Conservation (phyloP, 2,329 filamentous ascomycete genomes). For the Ilyonectria destructans region DNA sequence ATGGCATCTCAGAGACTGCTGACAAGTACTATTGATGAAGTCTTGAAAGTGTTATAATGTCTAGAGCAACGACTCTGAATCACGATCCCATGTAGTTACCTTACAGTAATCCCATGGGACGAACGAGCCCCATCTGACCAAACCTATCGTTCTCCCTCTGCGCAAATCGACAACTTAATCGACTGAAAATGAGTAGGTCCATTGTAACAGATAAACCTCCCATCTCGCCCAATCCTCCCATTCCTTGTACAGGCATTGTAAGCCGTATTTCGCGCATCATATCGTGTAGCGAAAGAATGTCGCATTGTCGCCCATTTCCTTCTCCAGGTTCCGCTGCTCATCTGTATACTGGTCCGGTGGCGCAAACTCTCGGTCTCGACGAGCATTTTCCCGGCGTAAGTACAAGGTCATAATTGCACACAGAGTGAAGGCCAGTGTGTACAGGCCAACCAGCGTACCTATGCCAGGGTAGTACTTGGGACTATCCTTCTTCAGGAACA, state of each 20-base stretch:
- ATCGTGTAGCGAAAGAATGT: constrained; percentile 30
- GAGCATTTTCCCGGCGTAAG: constrained; percentile 27
- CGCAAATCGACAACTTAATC: no score
- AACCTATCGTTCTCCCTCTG: no score
- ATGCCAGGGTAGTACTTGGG: constrained; percentile 23
- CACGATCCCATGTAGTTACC: no score
- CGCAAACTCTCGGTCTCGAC: constrained; percentile 20
- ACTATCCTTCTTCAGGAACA: constrained; percentile 23
- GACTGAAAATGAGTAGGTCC: no score
- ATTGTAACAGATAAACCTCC: no score
- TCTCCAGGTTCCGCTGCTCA: constrained; percentile 11
- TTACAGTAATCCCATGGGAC: no score
- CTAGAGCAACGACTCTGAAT: no score
- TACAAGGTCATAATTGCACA: constrained; percentile 23
- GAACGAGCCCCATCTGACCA: no score
- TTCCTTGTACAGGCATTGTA: background rate
- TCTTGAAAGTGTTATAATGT: no score
- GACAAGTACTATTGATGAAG: no score
- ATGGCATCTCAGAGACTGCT: no score
- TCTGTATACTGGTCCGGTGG: constrained; percentile 17
- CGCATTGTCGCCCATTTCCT: constrained; percentile 25
- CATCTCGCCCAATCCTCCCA: no score
- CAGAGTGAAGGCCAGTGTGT: constrained; percentile 19
- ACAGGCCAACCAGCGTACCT: constrained; percentile 19
- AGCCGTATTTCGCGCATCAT: background rate